A percentile compares a stretch with the other conserved stretches of the same genome.
Evolutionary conservation across 2,329 filamentous ascomycete genomes (phyloP).

Genomic region (Ceratocystis huliohia): DNA sequence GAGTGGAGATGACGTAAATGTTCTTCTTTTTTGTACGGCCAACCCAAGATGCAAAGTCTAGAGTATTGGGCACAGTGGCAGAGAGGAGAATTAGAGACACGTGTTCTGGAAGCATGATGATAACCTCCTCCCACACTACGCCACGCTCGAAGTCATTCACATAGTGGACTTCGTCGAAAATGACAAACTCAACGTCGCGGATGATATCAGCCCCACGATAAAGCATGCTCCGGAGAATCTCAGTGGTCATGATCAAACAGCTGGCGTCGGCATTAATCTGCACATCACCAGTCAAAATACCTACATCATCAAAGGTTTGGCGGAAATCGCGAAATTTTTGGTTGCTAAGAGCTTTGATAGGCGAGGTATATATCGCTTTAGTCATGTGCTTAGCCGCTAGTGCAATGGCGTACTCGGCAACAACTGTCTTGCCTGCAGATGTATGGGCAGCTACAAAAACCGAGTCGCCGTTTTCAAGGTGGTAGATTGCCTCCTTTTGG

Average conservation of each 20-base stretch:
- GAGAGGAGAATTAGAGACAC: slow-evolving; percentile 91
- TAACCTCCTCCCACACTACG: slow-evolving; percentile 98
- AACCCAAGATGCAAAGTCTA: slow-evolving; percentile 98
- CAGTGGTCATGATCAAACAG: slow-evolving; percentile 98
- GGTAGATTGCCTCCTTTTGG: slow-evolving; percentile 96
- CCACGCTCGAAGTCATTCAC: slow-evolving; percentile 93
- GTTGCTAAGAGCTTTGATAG: slow-evolving; percentile 96
- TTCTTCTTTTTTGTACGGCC: slow-evolving; percentile 96
- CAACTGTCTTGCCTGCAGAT: slow-evolving; percentile 94
- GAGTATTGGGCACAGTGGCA: slow-evolving; percentile 91
- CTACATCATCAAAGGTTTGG: slow-evolving; percentile 82
- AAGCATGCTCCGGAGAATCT: slow-evolving; percentile 95
- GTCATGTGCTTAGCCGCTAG: slow-evolving; percentile 98
- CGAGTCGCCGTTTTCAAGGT: slow-evolving; percentile 89
- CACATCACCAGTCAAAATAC: slow-evolving; percentile 92
- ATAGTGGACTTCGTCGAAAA: slow-evolving; percentile 98
- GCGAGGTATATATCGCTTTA: slow-evolving; percentile 96
- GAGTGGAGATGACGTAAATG: slow-evolving; percentile 96
- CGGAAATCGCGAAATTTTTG: slow-evolving; percentile 97
- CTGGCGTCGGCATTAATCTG: slow-evolving; percentile 96
- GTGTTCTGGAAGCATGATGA: slow-evolving; percentile 97
- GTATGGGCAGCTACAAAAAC: slow-evolving; percentile 97
- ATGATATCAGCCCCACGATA: slow-evolving; percentile 93
- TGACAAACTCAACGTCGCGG: slow-evolving; percentile 94
- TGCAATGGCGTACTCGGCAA: slow-evolving; percentile 95